Base-by-base conservation (phyloP, 768 basidiomycete genomes). In the Cantharellus anzutake region DNA sequence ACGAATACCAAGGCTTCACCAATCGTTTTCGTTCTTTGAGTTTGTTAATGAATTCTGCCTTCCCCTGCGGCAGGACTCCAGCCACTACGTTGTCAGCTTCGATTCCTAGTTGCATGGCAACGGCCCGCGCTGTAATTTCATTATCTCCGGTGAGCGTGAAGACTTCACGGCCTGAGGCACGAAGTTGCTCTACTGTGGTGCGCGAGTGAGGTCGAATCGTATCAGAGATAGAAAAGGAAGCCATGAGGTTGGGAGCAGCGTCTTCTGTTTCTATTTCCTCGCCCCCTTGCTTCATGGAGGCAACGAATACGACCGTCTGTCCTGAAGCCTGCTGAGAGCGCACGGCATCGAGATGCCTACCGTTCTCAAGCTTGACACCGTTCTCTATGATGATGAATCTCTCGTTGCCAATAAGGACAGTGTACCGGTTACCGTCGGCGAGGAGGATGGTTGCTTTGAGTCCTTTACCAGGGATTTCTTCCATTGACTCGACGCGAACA, bases 71-170 rank as follows among this genome's bases (percentile, higher is more conserved):
- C 3, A 90, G 73, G 0, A 88, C 86, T 0, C 82, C 84, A n/a
- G 86, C 87, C 57, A 83, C 80, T 51, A 92, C 83, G 63, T 86
- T 80, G 34, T 71, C 71, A 42, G 73, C 69, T 0, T 80, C 74
- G 58, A 92, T 84, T 2, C 85, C 85, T 1, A 86, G 79, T 60
- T 70, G 71, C 60, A 69, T 70, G 0, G 84, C 88, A 35, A 92
- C 82, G 14, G 86, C 83, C 55, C 71, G 71, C 0, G 86, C 86
- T 0, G 89, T 89, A 2, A 67, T 68, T 60, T 78, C 75, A 61
- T 80, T 80, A 66, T 92, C 89, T 2, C 90, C 90, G 11, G 86
- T 84, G 37, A 90, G 78, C 78, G 92, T 88, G 79, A 81, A 87
- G 0, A 82, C 79, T 29, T 71, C 73, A 41, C 87, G 76, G 0